Evolutionary conservation across 2,329 filamentous ascomycete genomes (phyloP).

Genomic region (Chrysoporthe deuterocubensis): DNA sequence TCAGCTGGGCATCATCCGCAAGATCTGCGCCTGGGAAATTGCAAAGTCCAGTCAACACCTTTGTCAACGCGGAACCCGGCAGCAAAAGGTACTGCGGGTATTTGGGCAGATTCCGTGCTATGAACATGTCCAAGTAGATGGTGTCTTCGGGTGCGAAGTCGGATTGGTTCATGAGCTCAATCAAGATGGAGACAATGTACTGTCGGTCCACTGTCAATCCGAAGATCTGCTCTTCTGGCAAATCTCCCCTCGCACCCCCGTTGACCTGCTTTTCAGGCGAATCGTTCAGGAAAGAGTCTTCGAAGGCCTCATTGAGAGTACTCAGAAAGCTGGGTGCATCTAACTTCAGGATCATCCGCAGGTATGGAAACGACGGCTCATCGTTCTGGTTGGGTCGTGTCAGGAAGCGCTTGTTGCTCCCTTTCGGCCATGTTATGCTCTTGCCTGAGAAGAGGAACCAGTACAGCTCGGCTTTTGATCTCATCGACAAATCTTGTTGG

Average conservation of each 20-base stretch:
- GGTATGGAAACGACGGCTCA: slow-evolving; percentile 82
- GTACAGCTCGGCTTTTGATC: slow-evolving; percentile 87
- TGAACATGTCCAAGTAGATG: slow-evolving; percentile 98
- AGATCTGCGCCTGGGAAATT: slow-evolving; percentile 80
- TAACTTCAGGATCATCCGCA: slow-evolving; percentile 83
- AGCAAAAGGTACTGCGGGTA: slow-evolving; percentile 95
- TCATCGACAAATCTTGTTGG: slow-evolving; percentile 70
- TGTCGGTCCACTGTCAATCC: slow-evolving; percentile 82
- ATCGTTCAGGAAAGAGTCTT: slow-evolving; percentile 91
- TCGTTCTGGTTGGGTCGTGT: slow-evolving; percentile 59
- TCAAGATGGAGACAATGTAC: slow-evolving; percentile 86
- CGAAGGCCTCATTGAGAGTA: slow-evolving; percentile 95
- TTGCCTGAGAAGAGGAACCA: slow-evolving; percentile 91
- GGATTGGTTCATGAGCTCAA: slow-evolving; percentile 83
- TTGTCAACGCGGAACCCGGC: slow-evolving; percentile 81
- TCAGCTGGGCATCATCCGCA: slow-evolving; percentile 94
- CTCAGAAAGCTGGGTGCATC: slow-evolving; percentile 93
- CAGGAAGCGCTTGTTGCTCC: slow-evolving; percentile 61
- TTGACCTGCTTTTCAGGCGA: slow-evolving; percentile 65
- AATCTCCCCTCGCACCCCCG: slow-evolving; percentile 53
- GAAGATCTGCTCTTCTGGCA: slow-evolving; percentile 69
- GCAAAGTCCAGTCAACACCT: slow-evolving; percentile 81
- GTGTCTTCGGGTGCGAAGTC: slow-evolving; percentile 81
- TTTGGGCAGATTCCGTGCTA: slow-evolving; percentile 92
- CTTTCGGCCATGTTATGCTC: slow-evolving; percentile 74